Evolutionary conservation across 2,329 filamentous ascomycete species (phyloP), one percentile per base, ranked within the genome.

Genomic region (Alternaria triticimaculans): DNA sequence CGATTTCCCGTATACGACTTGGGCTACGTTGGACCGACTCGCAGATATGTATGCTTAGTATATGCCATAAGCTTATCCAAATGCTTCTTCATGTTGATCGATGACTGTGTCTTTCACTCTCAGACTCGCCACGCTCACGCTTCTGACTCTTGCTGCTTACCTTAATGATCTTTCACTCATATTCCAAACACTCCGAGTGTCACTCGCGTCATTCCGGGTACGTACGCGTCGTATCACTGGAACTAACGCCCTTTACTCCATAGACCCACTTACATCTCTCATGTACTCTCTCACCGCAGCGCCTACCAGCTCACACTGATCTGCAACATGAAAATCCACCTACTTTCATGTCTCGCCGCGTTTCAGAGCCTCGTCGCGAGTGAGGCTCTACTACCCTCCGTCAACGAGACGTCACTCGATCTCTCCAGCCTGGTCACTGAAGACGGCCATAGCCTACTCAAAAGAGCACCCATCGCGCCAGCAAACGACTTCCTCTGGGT

Each of bases 401-500:
- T 14, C 6, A 53, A 18, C 20, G 49, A 25, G 23, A 37, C 30
- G 21, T 15, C 15, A 25, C 28, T 12, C 5, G 2, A 53, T n/a
- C 3, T 5, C 12, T 25, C 20, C 6, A 41, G 49, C n/a, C 30
- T 11, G 9, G 20, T 21, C 14, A 15, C 11, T 53, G 49, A 18
- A 25, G 30, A 53, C n/a, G n/a, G 49, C 7, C 20, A 14, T 53
- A 20, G 20, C 20, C 28, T 53, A 41, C 20, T 53, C 28, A 53
- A n/a, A n/a, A 53, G 49, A 53, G 49, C 49, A 20, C 49, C 49
- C 21, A 15, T 37, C n/a, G 49, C 28, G 18, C 49, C 49, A 25
- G 49, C 49, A 14, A 33, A 37, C 10, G 49, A 53, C 30, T 9
- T 12, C 2, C 9, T 53, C 4, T 53, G 49, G 49, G 30, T 41